Conservation (phyloP, 164 flowering plant species). For the Paratinospora sagittata region DNA sequence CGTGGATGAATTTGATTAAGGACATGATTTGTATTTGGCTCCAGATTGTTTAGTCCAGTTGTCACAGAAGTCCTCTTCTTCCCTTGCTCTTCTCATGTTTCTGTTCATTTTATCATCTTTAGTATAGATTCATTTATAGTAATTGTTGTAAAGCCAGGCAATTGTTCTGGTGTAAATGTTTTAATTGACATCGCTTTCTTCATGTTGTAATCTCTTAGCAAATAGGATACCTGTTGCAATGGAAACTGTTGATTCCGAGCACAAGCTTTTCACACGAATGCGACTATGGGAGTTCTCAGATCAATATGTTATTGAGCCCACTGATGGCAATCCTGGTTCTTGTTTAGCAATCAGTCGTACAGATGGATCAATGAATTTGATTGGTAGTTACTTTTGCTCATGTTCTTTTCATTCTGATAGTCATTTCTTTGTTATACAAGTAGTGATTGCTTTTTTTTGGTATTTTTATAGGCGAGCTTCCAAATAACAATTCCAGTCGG, state of each 20-base stretch:
- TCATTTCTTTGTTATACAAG: neutral
- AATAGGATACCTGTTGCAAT: conserved; percentile 29
- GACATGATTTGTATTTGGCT: no score
- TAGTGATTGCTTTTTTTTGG: neutral
- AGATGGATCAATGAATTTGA: conserved; percentile 72
- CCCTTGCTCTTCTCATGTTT: neutral
- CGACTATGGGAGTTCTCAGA: conserved; percentile 92
- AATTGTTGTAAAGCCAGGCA: neutral
- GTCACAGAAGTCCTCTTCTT: no score
- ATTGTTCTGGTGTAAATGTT: neutral
- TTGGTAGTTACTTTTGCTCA: conserved; percentile 38
- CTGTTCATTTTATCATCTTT: neutral
- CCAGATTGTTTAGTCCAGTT: no score
- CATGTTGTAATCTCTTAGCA: conserved; percentile 8
- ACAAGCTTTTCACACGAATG: conserved; percentile 62
- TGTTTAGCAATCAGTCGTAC: conserved; percentile 56
- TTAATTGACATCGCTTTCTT: neutral
- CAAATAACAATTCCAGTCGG: conserved; percentile 44
- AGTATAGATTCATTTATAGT: neutral
- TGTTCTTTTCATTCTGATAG: neutral
- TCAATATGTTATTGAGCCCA: conserved; percentile 86
- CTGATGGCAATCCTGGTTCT: conserved; percentile 63
- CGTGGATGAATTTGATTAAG: no score
- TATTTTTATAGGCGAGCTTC: conserved; percentile 46
- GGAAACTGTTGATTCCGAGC: conserved; percentile 59